These are phyloP conservation scores for Trichoderma breve DNA, from an alignment of 2,329 filamentous ascomycete genomes.

Conservation along the genomic window DNA sequence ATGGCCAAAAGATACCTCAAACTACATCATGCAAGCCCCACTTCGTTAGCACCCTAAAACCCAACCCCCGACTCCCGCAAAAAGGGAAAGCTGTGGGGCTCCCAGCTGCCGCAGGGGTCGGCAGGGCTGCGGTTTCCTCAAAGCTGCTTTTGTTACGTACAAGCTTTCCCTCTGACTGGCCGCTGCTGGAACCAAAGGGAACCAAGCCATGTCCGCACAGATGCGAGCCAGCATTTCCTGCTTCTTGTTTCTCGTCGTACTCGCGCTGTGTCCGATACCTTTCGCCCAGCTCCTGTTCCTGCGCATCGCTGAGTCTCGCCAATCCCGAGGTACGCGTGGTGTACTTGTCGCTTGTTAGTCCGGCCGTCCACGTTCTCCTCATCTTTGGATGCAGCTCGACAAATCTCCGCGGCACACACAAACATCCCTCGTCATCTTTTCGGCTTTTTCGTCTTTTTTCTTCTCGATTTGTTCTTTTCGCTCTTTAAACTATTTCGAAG, in stretches of 20 bases:
- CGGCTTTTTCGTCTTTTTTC: background rate
- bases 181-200: background rate
- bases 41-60: background rate
- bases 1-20: background rate
- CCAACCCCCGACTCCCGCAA: background rate
- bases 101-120: background rate
- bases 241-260: background rate
- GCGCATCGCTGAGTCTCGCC: background rate
- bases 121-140: background rate
- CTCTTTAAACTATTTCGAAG: background rate
- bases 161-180: background rate
- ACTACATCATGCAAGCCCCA: background rate
- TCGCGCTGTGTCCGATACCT: background rate
- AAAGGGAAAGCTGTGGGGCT: background rate
- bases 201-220: background rate
- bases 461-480: background rate
- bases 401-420: conserved; percentile 30
- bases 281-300: background rate
- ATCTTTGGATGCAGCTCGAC: conserved; percentile 16
- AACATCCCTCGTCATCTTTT: background rate
- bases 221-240: background rate
- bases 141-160: background rate
- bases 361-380: background rate
- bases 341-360: background rate
- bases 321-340: background rate